phyloP scores from a whole-genome alignment of 202 grass and related monocot genomes.

The Panicum virgatum region DNA sequence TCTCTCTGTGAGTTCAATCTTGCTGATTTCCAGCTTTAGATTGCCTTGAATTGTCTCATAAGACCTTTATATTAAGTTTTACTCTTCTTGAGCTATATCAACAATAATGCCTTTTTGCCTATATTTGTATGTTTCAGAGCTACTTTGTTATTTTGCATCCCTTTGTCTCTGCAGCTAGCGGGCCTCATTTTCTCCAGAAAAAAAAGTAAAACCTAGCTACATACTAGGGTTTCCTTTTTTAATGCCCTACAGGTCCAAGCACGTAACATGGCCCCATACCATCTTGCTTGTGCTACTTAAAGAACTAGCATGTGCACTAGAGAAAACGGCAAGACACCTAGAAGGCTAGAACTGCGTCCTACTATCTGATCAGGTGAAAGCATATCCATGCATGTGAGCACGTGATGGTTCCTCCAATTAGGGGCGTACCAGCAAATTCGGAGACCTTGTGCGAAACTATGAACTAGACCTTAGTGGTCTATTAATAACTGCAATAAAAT shows the following conservation, averaged over 20 bases:
- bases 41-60: no score
- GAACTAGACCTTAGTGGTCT: no score
- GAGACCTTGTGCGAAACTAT: no score
- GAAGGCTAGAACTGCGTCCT: background rate
- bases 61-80: no score
- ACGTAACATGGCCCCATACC: background rate
- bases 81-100: background rate
- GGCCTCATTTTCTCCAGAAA: no score
- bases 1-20: no score
- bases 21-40: no score
- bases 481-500: no score
- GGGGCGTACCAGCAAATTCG: no score
- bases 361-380: background rate
- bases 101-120: background rate
- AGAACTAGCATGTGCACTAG: background rate
- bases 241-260: background rate
- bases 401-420: background rate
- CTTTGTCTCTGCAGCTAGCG: no score
- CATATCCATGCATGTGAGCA: background rate
- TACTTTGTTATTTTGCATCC: no score
- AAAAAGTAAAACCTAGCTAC: background rate
- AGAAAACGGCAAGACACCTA: background rate
- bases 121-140: background rate
- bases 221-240: background rate
- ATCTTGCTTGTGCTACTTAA: background rate